Evolutionary conservation across 257 asterid genomes (phyloP), one percentile per base, ranked within the genome.

Genomic region (Przewalskia tangutica): DNA sequence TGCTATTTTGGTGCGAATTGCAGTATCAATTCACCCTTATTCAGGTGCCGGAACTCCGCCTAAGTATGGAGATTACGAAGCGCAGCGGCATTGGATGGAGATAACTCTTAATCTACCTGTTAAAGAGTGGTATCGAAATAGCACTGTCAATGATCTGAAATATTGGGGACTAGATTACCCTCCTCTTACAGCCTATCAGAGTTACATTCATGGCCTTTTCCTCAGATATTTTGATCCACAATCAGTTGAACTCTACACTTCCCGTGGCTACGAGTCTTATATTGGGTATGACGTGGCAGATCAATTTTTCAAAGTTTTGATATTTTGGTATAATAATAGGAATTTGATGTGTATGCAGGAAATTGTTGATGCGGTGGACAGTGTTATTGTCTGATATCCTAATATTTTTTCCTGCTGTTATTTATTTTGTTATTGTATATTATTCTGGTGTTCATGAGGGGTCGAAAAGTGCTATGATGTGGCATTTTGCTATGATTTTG

Each of bases 11-110:
- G 91, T 96, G 79, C 93, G 98, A 80, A 88, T 91, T 7, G 87
- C 92, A 70, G 93, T 93, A 78, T 87, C 95, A 75, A 87, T 91
- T 80, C 97, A 95, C 87, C 95, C 97, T 2, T 95, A 95, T 81
- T 95, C 99, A 56, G 99, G 99, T 81, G 95, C 97, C 62, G 85
- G 85, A 42, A 94, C 90, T 60, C 98, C 99, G 36, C 98, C 98
- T 11, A 90, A 64, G 85, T 94, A 89, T 60, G 99, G 99, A 1
- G 99, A 95, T 87, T 95, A 86, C 86, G 98, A 95, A 90, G 99
- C 98, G 50, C 99, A 96, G 87, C 93, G 99, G 83, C 99, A 96
- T 81, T 96, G 99, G 99, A 96, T 96, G 98, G 99, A 96, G 92
- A 92, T 96, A 77, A 91, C 98, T 2, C 78, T 84, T 84, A 96